Percentiles rank a stretch among this genome's conserved stretches.
phyloP scores from a whole-genome alignment of 2,329 filamentous ascomycete genomes.

The Pseudogymnoascus pannorum region DNA sequence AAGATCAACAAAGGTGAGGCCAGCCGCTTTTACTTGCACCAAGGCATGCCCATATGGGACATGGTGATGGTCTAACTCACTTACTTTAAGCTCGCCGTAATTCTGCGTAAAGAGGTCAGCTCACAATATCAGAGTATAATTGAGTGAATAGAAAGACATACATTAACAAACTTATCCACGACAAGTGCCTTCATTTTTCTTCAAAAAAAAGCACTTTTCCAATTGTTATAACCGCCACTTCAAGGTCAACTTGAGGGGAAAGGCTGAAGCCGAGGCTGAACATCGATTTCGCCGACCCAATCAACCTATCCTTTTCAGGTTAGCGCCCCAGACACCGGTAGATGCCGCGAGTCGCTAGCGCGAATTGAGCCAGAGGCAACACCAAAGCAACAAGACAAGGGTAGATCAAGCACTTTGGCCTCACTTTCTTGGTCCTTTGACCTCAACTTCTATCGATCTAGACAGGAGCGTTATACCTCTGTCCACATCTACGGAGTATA shows the following conservation, averaged over 20 bases:
- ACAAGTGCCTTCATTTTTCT: conserved; percentile 35
- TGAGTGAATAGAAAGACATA: conserved; percentile 22
- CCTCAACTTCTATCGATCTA: conserved; percentile 8
- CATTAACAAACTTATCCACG: conserved; percentile 30
- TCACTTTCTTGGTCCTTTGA: conserved; percentile 8
- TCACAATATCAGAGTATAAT: conserved; percentile 9
- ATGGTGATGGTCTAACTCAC: conserved; percentile 28
- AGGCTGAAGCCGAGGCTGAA: conserved; percentile 10
- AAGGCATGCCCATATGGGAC: conserved; percentile 33
- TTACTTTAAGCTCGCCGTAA: conserved; percentile 28
- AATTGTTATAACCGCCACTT: not conserved
- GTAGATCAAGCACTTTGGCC: conserved; percentile 8
- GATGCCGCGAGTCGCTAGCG: conserved; percentile 1
- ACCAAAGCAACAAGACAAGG: conserved; percentile 9
- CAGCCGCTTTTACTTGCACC: conserved; percentile 45
- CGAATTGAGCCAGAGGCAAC: conserved; percentile 7
- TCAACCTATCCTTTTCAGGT: not conserved
- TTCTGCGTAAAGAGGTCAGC: conserved; percentile 19
- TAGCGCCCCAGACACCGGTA: not conserved
- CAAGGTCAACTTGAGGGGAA: not conserved
- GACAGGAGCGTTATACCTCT: conserved; percentile 3
- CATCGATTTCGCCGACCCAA: not conserved
- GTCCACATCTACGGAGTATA: not conserved
- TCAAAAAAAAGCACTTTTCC: not conserved
- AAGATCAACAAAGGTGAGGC: conserved; percentile 53